Evolutionary conservation across 331 rosid species (phyloP).

Genomic region (Acacia pycnantha): DNA sequence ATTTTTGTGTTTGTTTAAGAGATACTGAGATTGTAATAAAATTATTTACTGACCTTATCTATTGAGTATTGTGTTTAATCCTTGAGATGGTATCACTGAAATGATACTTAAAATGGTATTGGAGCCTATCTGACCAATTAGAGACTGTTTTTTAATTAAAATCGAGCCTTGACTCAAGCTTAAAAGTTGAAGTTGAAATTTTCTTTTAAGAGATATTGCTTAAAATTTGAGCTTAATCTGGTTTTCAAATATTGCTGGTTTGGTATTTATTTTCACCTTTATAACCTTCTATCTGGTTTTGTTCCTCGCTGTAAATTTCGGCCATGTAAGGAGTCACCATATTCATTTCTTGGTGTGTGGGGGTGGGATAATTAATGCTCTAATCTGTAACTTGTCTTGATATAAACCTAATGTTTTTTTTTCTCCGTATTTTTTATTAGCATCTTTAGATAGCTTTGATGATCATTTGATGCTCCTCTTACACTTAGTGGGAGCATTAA

Average conservation of each 20-base stretch:
- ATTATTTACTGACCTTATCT: too few species aligned
- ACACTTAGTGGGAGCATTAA: too few species aligned
- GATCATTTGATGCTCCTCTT: too few species aligned
- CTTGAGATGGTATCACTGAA: background rate
- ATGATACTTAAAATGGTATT: background rate
- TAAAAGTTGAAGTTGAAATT: background rate
- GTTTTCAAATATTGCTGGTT: background rate
- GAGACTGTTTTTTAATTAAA: background rate
- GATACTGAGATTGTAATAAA: too few species aligned
- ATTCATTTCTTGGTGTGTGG: background rate
- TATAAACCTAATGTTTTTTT: too few species aligned
- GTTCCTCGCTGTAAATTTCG: background rate
- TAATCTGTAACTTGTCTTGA: background rate
- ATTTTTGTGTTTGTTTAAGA: too few species aligned
- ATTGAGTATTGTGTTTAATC: background rate
- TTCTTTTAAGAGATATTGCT: background rate
- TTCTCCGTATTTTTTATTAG: too few species aligned
- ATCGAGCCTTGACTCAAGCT: background rate
- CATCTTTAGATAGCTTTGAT: too few species aligned
- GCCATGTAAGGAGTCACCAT: too few species aligned
- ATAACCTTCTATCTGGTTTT: background rate
- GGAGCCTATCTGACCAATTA: background rate
- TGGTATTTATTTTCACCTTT: background rate
- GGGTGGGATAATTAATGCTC: background rate
- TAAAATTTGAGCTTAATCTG: background rate